phyloP scores from a whole-genome alignment of 73 alveolate species.

The Paramecium caudatum region DNA sequence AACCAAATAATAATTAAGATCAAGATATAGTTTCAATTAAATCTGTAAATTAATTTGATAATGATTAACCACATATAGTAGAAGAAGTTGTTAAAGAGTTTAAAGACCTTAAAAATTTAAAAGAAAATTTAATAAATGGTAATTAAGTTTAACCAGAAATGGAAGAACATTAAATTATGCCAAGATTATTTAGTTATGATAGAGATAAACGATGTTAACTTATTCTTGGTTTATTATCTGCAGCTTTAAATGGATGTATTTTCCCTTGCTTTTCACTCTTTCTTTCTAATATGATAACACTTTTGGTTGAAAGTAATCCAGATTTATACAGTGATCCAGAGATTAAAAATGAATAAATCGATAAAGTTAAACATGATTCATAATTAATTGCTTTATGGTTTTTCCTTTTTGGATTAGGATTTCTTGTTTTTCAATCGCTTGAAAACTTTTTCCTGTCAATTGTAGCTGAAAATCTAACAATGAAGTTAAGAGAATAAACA shows the following conservation, averaged over 20 bases:
- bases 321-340: not conserved
- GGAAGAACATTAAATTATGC: not conserved
- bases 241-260: conserved; percentile 53
- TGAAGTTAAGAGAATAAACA: conserved; percentile 57
- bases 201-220: conserved; percentile 6
- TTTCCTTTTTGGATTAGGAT: conserved; percentile 55
- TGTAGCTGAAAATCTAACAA: conserved; percentile 69
- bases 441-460: conserved; percentile 44
- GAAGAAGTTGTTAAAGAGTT: not conserved
- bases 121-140: not conserved
- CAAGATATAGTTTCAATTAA: not conserved
- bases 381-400: conserved; percentile 27
- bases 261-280: conserved; percentile 66
- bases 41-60: conserved; percentile 31
- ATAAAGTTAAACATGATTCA: conserved; percentile 15
- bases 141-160: not conserved
- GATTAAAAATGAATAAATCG: not conserved
- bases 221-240: conserved; percentile 41
- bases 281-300: conserved; percentile 15
- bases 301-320: conserved; percentile 39
- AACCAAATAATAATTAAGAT: not conserved
- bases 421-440: not conserved
- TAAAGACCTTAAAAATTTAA: not conserved
- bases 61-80: not conserved
- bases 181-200: conserved; percentile 16